Evolutionary conservation across 2,329 filamentous ascomycete species (phyloP).

Genomic region (Pezicula neosporulosa): DNA sequence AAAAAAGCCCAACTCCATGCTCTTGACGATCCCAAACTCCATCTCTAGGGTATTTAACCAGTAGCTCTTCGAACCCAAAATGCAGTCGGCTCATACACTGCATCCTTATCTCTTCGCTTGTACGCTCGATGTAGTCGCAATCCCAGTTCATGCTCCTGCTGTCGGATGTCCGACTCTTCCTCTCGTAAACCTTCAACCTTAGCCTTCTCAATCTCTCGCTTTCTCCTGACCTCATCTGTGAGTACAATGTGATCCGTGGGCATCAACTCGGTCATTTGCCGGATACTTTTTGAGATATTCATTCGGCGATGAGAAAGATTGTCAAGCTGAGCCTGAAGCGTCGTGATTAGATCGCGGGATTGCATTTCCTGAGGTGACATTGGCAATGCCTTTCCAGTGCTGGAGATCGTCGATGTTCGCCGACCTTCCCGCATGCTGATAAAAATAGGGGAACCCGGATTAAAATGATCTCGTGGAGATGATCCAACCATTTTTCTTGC

Average conservation of each 20-base stretch:
- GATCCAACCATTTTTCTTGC: constrained; percentile 22
- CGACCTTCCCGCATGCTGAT: constrained; percentile 21
- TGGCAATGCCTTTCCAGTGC: constrained; percentile 53
- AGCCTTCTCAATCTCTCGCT: constrained; percentile 50
- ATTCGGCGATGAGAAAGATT: constrained; percentile 62
- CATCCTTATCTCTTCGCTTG: constrained; percentile 69
- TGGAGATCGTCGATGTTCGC: constrained; percentile 12
- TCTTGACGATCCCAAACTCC: not conserved
- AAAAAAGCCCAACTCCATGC: not conserved
- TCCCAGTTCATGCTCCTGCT: constrained; percentile 76
- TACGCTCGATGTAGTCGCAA: constrained; percentile 71
- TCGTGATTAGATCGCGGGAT: constrained; percentile 60
- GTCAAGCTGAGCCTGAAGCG: constrained; percentile 63
- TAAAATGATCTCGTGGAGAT: not conserved
- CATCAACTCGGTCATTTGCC: constrained; percentile 76
- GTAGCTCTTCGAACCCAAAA: constrained; percentile 80
- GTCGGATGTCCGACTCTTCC: constrained; percentile 69
- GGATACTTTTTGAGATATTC: constrained; percentile 70
- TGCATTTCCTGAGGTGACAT: constrained; percentile 56
- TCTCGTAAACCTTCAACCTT: constrained; percentile 64
- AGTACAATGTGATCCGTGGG: constrained; percentile 66
- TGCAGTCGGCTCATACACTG: constrained; percentile 60
- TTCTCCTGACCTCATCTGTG: constrained; percentile 59
- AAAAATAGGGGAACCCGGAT: constrained; percentile 20
- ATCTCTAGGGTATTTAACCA: constrained; percentile 36